Evolutionary conservation across 1,139 yeast species (phyloP).

Genomic region (Magnusiomyces paraingens): DNA sequence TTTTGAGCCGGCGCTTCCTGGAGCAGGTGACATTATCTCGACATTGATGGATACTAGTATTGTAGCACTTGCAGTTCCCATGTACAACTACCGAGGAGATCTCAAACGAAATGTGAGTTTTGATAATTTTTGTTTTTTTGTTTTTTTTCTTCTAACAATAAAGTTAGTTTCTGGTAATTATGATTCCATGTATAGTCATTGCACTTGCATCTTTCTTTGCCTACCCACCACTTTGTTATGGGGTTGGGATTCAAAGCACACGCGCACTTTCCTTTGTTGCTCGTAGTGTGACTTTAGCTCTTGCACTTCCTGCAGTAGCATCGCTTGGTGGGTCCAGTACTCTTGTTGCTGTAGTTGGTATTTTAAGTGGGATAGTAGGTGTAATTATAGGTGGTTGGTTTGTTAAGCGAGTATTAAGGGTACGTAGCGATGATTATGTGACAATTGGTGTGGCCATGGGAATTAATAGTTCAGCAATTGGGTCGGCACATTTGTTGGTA

Average conservation of each 20-base stretch:
- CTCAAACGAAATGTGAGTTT: constrained; percentile 42
- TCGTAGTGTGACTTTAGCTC: constrained; percentile 72
- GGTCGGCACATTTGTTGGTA: constrained; percentile 65
- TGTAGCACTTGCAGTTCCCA: constrained; percentile 68
- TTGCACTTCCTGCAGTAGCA: constrained; percentile 65
- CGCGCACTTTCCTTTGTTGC: constrained; percentile 72
- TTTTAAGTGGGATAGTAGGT: constrained; percentile 70
- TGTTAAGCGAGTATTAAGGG: constrained; percentile 40
- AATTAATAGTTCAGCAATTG: constrained; percentile 74
- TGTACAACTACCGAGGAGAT: constrained; percentile 68
- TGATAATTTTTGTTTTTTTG: not conserved
- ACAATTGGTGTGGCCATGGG: constrained; percentile 74
- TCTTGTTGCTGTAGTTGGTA: constrained; percentile 73
- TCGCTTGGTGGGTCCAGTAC: constrained; percentile 64
- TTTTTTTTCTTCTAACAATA: not conserved
- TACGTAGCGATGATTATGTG: constrained; percentile 59
- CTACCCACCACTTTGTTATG: constrained; percentile 62
- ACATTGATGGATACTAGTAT: constrained; percentile 71
- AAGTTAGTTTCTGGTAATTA: constrained; percentile 42
- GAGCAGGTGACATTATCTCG: constrained; percentile 70
- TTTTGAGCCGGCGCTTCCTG: constrained; percentile 47
- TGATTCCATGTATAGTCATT: constrained; percentile 54
- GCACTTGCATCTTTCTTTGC: constrained; percentile 55
- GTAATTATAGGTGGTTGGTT: constrained; percentile 59
- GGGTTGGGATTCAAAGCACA: constrained; percentile 53